Evolutionary conservation across 441 rosid genomes (phyloP).

Genomic region (Geranium incanum): DNA sequence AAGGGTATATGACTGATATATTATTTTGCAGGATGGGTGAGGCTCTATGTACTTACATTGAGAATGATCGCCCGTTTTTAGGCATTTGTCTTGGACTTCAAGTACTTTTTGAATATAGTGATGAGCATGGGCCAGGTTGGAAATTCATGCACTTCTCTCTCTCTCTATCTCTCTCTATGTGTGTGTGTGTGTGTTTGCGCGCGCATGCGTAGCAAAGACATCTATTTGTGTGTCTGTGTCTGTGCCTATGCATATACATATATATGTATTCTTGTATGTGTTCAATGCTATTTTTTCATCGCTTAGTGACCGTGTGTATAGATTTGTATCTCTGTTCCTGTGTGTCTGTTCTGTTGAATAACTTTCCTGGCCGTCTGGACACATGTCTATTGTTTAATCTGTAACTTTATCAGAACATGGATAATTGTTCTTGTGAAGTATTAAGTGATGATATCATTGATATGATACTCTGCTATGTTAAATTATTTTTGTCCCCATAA

Average conservation of each 20-base stretch:
- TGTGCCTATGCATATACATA: not conserved
- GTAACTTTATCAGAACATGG: not conserved
- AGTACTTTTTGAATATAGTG: slow-evolving; percentile 78
- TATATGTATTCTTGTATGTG: not conserved
- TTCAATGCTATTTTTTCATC: not conserved
- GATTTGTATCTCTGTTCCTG: not conserved
- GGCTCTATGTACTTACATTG: slow-evolving; percentile 63
- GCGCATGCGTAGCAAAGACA: not conserved
- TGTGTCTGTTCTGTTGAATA: not conserved
- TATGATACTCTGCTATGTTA: slow-evolving; percentile 3
- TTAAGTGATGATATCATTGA: not conserved
- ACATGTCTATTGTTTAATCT: not conserved
- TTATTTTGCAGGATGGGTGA: slow-evolving; percentile 67
- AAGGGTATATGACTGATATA: slow-evolving; percentile 10
- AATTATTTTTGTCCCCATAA: not conserved
- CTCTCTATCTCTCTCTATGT: not conserved
- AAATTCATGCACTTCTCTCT: slow-evolving; percentile 8
- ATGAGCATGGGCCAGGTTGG: slow-evolving; percentile 84
- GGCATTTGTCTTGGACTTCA: slow-evolving; percentile 97
- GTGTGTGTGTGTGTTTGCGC: not conserved
- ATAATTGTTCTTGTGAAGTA: not conserved
- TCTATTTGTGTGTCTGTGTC: too few relatives aligned
- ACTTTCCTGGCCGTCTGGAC: not conserved
- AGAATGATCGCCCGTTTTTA: slow-evolving; percentile 80
- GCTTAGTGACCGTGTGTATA: not conserved